phyloP scores from a whole-genome alignment of 2,329 filamentous ascomycete species.

The Xylaria sp. region DNA sequence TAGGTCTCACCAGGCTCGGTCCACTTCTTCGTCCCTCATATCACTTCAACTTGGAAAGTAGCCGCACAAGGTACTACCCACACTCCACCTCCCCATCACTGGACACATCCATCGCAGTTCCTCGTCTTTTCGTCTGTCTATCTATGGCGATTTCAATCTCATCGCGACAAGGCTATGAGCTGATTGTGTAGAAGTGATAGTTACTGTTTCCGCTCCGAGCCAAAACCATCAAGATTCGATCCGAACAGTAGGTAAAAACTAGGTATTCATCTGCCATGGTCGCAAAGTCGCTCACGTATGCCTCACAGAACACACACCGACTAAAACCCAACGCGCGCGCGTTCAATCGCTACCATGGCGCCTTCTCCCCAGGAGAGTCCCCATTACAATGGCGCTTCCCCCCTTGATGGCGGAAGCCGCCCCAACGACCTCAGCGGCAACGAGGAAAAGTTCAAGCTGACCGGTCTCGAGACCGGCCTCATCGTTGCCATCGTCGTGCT shows the following conservation, averaged over 20 bases:
- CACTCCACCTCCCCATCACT: not conserved
- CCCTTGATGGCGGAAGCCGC: conserved; percentile 25
- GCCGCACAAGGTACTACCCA: conserved; percentile 5
- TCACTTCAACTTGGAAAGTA: not conserved
- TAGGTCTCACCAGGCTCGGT: not conserved
- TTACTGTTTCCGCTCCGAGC: not conserved
- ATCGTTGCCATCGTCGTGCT: conserved; percentile 26
- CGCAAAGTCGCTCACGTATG: not conserved
- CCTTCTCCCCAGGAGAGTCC: conserved; percentile 14
- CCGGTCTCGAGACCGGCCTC: conserved; percentile 28
- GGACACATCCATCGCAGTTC: not conserved
- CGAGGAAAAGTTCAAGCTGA: conserved; percentile 15
- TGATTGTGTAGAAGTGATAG: not conserved
- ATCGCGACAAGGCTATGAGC: not conserved
- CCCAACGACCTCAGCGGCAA: conserved; percentile 19
- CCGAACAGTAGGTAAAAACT: not conserved
- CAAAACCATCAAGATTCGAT: not conserved
- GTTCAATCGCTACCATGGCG: conserved; percentile 7
- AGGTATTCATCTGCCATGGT: not conserved
- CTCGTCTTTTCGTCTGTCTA: not conserved
- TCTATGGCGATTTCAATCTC: not conserved
- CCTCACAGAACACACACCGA: not conserved
- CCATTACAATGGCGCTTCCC: conserved; percentile 26
- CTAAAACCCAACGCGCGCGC: not conserved
- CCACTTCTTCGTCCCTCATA: not conserved